phyloP scores from a whole-genome alignment of 345 rosid genomes.

The Abelmoschus esculentus region DNA sequence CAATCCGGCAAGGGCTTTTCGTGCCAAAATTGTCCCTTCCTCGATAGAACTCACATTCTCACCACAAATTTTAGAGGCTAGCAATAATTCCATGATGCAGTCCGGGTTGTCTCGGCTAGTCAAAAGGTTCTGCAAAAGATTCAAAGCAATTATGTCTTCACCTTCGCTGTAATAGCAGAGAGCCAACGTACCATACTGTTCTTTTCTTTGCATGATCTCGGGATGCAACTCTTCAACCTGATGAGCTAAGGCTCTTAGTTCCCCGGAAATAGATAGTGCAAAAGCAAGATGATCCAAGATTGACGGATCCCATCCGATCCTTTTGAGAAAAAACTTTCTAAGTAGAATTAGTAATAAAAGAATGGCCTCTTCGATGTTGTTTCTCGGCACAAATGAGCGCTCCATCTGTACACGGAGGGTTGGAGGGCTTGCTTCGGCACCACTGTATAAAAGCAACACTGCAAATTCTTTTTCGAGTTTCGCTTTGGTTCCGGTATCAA shows the following conservation, averaged over 20 bases:
- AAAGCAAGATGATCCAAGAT: slow-evolving; percentile 60
- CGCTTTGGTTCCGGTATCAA: slow-evolving; percentile 41
- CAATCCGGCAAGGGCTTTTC: slow-evolving; percentile 31
- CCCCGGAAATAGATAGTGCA: slow-evolving; percentile 52
- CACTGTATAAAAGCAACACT: slow-evolving; percentile 55
- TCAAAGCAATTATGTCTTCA: slow-evolving; percentile 47
- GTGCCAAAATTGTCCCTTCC: slow-evolving; percentile 44
- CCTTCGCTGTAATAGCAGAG: slow-evolving; percentile 58
- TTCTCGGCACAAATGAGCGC: slow-evolving; percentile 56
- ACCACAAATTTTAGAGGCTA: slow-evolving; percentile 57
- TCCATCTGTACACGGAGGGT: slow-evolving; percentile 53
- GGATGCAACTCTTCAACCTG: slow-evolving; percentile 54
- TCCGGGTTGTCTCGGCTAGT: slow-evolving; percentile 36
- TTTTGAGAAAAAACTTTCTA: slow-evolving; percentile 37
- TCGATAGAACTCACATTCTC: slow-evolving; percentile 30
- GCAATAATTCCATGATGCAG: slow-evolving; percentile 35
- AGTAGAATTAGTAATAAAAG: slow-evolving; percentile 46
- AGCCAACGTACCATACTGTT: slow-evolving; percentile 34
- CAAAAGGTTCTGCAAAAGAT: slow-evolving; percentile 47
- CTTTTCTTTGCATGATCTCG: slow-evolving; percentile 31
- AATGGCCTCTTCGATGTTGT: slow-evolving; percentile 60
- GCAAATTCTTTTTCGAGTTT: slow-evolving; percentile 57
- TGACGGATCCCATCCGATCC: slow-evolving; percentile 55
- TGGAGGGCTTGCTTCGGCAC: slow-evolving; percentile 58
- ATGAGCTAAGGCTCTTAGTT: slow-evolving; percentile 39